Conservation (phyloP, 2,329 filamentous ascomycete genomes). For the Sphaceloma murrayae region DNA sequence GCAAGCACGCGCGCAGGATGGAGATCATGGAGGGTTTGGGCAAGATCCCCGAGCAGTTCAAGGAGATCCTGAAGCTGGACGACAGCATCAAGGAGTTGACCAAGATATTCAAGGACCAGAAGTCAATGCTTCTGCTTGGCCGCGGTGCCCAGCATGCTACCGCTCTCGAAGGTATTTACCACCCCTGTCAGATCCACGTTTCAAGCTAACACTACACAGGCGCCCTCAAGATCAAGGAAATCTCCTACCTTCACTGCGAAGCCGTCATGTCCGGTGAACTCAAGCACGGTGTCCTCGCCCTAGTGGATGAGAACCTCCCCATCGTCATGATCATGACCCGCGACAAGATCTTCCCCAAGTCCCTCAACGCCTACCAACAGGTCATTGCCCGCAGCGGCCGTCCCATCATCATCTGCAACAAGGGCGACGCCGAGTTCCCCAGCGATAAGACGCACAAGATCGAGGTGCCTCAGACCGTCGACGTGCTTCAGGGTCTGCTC, state of each 20-base stretch:
- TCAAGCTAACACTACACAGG: constrained; percentile 35
- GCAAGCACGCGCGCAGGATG: constrained; percentile 81
- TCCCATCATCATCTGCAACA: constrained; percentile 98
- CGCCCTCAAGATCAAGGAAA: constrained; percentile 99
- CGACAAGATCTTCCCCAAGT: constrained; percentile 94
- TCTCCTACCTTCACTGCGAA: constrained; percentile 98
- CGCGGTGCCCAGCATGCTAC: constrained; percentile 96
- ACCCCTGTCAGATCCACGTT: not conserved
- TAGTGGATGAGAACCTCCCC: constrained; percentile 95
- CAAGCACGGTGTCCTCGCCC: constrained; percentile 94
- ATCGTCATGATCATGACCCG: constrained; percentile 99
- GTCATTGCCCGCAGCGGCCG: constrained; percentile 93
- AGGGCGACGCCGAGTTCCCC: constrained; percentile 78
- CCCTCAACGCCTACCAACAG: constrained; percentile 98
- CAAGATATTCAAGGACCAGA: constrained; percentile 92
- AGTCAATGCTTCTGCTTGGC: constrained; percentile 85
- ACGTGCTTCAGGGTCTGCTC: constrained; percentile 88
- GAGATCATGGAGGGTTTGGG: constrained; percentile 93
- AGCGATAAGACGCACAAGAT: constrained; percentile 88
- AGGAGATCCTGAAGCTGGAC: constrained; percentile 81
- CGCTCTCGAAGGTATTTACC: constrained; percentile 65
- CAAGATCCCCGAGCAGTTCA: constrained; percentile 84
- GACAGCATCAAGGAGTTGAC: constrained; percentile 91
- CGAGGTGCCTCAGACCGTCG: constrained; percentile 90
- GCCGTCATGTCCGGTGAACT: constrained; percentile 99